Conservation (phyloP, 192 early-diverging fungal genomes). For the Rhizophagus sp. region DNA sequence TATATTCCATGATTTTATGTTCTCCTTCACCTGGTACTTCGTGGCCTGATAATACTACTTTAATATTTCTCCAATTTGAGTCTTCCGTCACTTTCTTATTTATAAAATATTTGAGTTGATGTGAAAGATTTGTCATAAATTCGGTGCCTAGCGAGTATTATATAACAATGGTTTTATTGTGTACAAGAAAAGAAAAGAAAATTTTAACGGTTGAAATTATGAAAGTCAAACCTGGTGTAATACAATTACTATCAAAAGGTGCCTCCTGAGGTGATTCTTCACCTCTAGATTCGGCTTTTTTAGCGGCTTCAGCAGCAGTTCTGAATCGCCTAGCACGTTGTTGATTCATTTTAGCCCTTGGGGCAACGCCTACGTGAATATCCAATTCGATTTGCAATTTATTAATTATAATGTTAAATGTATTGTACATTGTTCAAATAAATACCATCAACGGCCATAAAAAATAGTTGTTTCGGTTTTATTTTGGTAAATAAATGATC, state of each 20-base stretch:
- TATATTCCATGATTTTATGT: slow-evolving; percentile 99
- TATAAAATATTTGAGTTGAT: slow-evolving; percentile 87
- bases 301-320: slow-evolving; percentile 73
- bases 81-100: slow-evolving; percentile 86
- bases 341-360: slow-evolving; percentile 99
- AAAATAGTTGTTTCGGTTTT: slow-evolving; percentile 92
- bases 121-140: slow-evolving; percentile 92
- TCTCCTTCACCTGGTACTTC: slow-evolving; percentile 98
- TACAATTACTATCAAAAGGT: slow-evolving; percentile 96
- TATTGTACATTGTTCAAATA: neutral
- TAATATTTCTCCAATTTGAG: slow-evolving; percentile 85
- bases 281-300: slow-evolving; percentile 66
- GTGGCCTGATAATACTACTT: slow-evolving; percentile 92
- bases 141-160: slow-evolving; percentile 65
- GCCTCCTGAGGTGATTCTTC: slow-evolving; percentile 68
- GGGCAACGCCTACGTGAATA: slow-evolving; percentile 73
- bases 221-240: slow-evolving; percentile 76
- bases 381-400: neutral
- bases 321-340: slow-evolving; percentile 96
- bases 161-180: neutral
- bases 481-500: slow-evolving; percentile 92
- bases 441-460: slow-evolving; percentile 87
- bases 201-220: neutral
- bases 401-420: neutral
- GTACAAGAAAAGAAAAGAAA: neutral